A percentile compares a stretch with the other conserved stretches of the same genome.
These are phyloP conservation scores for Eucalyptus curtisii DNA, from an alignment of 345 rosid species.

Conservation along the genomic window DNA sequence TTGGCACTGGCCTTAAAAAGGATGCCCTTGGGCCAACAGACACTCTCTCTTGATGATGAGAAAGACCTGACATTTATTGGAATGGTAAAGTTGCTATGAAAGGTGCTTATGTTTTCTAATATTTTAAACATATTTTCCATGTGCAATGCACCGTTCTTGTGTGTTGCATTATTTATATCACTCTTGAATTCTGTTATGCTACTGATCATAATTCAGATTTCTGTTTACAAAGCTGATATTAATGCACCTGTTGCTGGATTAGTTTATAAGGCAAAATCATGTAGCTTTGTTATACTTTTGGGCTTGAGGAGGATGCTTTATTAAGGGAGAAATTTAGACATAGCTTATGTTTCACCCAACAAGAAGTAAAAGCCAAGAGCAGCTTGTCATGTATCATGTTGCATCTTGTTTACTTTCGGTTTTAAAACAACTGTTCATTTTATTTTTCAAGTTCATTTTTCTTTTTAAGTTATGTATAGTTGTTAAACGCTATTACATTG, in stretches of 20 bases:
- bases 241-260: background rate
- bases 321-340: background rate
- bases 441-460: background rate
- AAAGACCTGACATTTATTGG: constrained; percentile 95
- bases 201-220: background rate
- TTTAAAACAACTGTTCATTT: background rate
- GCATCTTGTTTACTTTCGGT: background rate
- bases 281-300: background rate
- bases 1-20: constrained; percentile 82
- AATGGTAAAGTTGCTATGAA: constrained; percentile 84
- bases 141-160: background rate
- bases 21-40: constrained; percentile 65
- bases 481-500: background rate
- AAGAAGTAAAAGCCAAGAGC: background rate
- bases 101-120: background rate
- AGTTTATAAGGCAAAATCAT: background rate
- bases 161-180: background rate
- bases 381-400: background rate
- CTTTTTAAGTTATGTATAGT: background rate
- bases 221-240: background rate
- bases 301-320: background rate
- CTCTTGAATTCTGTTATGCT: background rate
- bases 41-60: constrained; percentile 72
- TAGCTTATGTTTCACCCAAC: background rate
- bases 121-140: background rate